A percentile compares a stretch with the other conserved stretches of the same genome.
Evolutionary conservation across 257 asterid genomes (phyloP).

Genomic region (Solanum corneliomulleri): DNA sequence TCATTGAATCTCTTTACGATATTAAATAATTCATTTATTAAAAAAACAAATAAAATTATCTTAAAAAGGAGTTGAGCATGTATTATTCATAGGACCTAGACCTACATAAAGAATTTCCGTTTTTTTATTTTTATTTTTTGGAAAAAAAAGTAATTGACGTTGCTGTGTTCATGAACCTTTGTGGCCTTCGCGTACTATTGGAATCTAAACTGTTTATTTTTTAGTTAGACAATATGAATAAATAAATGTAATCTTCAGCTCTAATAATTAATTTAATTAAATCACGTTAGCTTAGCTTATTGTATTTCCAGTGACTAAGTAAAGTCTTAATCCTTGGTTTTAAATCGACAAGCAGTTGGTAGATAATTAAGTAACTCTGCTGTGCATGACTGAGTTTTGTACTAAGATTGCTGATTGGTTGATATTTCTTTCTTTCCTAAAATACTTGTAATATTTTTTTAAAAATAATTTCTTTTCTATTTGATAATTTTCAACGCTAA

Average conservation of each 20-base stretch:
- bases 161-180: not conserved
- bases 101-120: not conserved
- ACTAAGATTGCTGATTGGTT: no score
- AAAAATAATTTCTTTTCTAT: no score
- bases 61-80: no score
- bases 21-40: no score
- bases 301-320: not conserved
- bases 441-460: no score
- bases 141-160: not conserved
- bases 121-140: no score
- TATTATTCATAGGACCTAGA: not conserved
- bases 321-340: not conserved
- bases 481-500: no score
- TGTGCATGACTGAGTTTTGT: not conserved
- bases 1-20: slow-evolving; percentile 7
- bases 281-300: not conserved
- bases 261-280: not conserved
- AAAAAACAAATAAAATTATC: no score
- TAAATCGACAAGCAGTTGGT: not conserved
- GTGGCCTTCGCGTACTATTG: not conserved
- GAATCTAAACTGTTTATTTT: not conserved
- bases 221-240: not conserved
- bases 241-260: not conserved
- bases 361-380: not conserved
- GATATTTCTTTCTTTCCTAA: no score